Percentiles rank a stretch among this genome's conserved stretches.
Evolutionary conservation across 371 early-diverging fungal genomes (phyloP).

Genomic region (Mortierella sp.): DNA sequence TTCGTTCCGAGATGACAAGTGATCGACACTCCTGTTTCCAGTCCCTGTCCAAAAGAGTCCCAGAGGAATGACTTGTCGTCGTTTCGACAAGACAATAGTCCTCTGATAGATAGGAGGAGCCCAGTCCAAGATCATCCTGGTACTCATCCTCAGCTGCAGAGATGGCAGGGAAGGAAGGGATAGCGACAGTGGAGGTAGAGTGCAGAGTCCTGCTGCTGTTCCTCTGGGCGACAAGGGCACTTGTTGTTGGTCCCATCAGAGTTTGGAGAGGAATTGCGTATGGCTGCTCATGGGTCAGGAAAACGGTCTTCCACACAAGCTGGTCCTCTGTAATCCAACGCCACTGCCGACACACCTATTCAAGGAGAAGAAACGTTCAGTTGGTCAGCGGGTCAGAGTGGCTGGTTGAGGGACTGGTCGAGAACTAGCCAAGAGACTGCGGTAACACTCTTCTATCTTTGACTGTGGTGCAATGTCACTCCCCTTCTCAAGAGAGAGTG

Average conservation of each 20-base stretch:
- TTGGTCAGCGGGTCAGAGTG: too few relatives aligned
- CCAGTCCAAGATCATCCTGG: not conserved
- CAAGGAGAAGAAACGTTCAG: too few relatives aligned
- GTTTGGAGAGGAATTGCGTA: slow-evolving; percentile 40
- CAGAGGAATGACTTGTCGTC: too few relatives aligned
- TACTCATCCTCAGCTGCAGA: not conserved
- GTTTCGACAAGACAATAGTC: too few relatives aligned
- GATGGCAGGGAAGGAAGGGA: not conserved
- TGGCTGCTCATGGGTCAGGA: slow-evolving; percentile 20
- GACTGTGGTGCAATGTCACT: too few relatives aligned
- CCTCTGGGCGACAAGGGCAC: not conserved
- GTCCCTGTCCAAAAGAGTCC: slow-evolving; percentile 3
- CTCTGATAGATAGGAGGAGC: not conserved
- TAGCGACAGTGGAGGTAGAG: not conserved
- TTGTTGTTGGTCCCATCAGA: too few relatives aligned
- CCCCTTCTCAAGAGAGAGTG: too few relatives aligned
- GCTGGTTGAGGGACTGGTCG: too few relatives aligned
- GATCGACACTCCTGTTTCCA: slow-evolving; percentile 39
- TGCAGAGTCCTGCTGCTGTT: not conserved
- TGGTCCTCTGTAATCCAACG: slow-evolving; percentile 42
- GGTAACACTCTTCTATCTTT: too few relatives aligned
- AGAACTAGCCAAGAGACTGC: too few relatives aligned
- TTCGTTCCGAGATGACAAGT: slow-evolving; percentile 36
- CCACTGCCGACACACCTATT: slow-evolving; percentile 49
- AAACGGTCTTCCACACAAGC: slow-evolving; percentile 31